Percentiles rank a stretch among this genome's conserved stretches.
These are phyloP conservation scores for Beauveria brongniartii DNA, from an alignment of 2,329 filamentous ascomycete genomes.

Conservation along the genomic window DNA sequence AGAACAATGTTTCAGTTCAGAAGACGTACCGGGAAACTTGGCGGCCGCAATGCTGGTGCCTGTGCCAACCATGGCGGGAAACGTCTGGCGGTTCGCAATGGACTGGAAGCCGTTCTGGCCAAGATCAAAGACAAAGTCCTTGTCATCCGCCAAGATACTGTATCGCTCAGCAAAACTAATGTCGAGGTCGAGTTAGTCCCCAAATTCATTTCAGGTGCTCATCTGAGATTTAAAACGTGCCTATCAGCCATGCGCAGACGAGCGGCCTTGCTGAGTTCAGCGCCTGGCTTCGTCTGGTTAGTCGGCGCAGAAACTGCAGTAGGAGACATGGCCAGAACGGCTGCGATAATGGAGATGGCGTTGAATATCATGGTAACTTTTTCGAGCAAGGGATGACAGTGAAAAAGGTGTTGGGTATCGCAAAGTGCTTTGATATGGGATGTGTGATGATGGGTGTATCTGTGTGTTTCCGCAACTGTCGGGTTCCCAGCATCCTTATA, in stretches of 20 bases:
- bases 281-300: not conserved
- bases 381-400: not conserved
- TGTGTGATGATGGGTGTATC: not conserved
- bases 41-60: conserved; percentile 43
- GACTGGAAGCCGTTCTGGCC: conserved; percentile 38
- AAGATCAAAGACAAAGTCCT: conserved; percentile 44
- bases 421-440: not conserved
- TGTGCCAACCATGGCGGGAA: conserved; percentile 47
- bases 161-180: conserved; percentile 34
- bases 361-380: conserved; percentile 27
- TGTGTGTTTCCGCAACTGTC: not conserved
- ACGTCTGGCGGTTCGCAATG: conserved; percentile 45
- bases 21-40: conserved; percentile 32
- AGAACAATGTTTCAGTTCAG: too few relatives aligned
- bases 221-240: conserved; percentile 17
- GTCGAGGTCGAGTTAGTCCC: conserved; percentile 12
- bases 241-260: conserved; percentile 33
- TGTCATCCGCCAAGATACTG: conserved; percentile 33
- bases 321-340: conserved; percentile 29
- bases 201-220: not conserved
- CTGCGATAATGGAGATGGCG: conserved; percentile 23
- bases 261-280: conserved; percentile 25
- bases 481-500: not conserved
- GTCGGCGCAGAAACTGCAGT: conserved; percentile 8
- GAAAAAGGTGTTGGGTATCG: not conserved